Evolutionary conservation across 2,329 filamentous ascomycete genomes (phyloP).

Genomic region (Colletotrichum eremochloae): DNA sequence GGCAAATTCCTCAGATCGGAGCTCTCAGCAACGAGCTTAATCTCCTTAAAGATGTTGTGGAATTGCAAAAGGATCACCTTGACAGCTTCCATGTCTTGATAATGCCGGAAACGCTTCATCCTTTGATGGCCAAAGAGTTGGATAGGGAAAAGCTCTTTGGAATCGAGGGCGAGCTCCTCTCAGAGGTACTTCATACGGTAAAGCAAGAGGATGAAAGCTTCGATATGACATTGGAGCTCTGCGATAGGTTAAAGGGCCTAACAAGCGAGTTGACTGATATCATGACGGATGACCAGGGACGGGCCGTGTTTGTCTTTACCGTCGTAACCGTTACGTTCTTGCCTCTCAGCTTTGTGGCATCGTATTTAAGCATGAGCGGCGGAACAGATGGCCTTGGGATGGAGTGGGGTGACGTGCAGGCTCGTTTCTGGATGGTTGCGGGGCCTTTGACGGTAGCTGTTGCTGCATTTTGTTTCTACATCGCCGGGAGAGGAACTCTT

Average conservation of each 20-base stretch:
- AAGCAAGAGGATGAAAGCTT: constrained; percentile 15
- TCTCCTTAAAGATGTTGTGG: constrained; percentile 20
- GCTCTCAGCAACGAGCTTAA: constrained; percentile 30
- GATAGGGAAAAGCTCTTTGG: constrained; percentile 8
- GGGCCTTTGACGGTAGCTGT: constrained; percentile 34
- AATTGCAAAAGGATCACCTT: constrained; percentile 8
- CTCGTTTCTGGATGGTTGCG: constrained; percentile 39
- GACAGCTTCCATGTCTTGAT: background rate
- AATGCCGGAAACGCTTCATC: constrained; percentile 3
- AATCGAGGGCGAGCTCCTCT: constrained; percentile 4
- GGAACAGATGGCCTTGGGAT: constrained; percentile 20
- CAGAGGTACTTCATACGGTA: background rate
- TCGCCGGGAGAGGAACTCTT: constrained; percentile 1
- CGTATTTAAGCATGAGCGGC: constrained; percentile 51
- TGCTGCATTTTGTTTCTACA: constrained; percentile 24
- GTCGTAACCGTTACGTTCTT: constrained; percentile 50
- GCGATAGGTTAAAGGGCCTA: constrained; percentile 4
- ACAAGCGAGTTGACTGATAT: constrained; percentile 39
- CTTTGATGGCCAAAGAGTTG: background rate
- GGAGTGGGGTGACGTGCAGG: constrained; percentile 34
- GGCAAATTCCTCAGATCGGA: constrained; percentile 14
- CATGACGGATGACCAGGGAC: constrained; percentile 45
- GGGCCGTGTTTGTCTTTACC: constrained; percentile 50
- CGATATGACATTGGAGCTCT: constrained; percentile 14
- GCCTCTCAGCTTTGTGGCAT: constrained; percentile 49